phyloP scores from a whole-genome alignment of 768 basidiomycete species.

The Trametes gibbosa region DNA sequence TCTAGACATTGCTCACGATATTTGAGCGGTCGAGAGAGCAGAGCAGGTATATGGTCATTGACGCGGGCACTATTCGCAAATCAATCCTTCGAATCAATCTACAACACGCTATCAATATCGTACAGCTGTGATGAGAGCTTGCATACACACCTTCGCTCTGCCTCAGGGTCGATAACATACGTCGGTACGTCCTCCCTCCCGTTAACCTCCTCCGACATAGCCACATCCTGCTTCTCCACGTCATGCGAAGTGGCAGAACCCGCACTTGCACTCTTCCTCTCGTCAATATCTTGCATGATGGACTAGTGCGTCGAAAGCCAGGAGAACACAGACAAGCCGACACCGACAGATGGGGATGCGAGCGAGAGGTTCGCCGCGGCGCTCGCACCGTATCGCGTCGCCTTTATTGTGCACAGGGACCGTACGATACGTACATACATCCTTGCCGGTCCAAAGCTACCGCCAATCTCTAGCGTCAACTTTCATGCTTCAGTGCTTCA shows the following conservation, averaged over 20 bases:
- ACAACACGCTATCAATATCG: background rate
- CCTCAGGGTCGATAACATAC: constrained; percentile 4
- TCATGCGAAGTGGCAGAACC: background rate
- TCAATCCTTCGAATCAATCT: constrained; percentile 28
- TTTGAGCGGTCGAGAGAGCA: constrained; percentile 25
- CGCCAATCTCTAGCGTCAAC: background rate
- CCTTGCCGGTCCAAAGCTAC: background rate
- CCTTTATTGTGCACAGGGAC: background rate
- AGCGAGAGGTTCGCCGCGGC: background rate
- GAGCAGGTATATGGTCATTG: constrained; percentile 37
- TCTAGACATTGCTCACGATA: constrained; percentile 5
- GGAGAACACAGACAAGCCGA: too few species aligned
- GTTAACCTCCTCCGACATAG: background rate
- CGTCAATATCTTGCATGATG: background rate
- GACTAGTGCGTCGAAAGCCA: too few species aligned
- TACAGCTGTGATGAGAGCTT: too few species aligned
- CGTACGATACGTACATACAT: background rate
- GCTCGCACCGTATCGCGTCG: too few species aligned
- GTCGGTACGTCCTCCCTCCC: background rate
- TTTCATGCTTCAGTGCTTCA: too few species aligned
- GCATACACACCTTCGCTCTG: constrained; percentile 10
- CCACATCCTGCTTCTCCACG: constrained; percentile 1
- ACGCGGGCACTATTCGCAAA: constrained; percentile 34
- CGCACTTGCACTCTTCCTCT: background rate
- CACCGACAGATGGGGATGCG: background rate